Evolutionary conservation across 805 yeast species (phyloP), one percentile per base, ranked within the genome.

Genomic region (Zygosaccharomyces bailii): DNA sequence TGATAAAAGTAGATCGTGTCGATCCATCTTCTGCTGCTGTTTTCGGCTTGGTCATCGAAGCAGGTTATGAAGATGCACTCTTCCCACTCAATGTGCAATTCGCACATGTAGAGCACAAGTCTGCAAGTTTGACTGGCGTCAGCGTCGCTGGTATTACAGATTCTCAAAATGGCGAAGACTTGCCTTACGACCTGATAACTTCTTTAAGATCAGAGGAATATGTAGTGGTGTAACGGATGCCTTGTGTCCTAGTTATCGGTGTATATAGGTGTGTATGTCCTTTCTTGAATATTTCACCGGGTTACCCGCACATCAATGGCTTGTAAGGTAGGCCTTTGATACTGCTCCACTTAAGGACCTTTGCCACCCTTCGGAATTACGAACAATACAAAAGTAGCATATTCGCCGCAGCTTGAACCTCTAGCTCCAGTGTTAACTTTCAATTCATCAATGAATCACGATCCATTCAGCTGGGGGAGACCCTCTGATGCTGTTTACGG

Each of bases 381-480:
- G 6, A 13, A 24, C 10, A 14, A 3, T 2, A 17, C 27, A 11
- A 23, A 6, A 24, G 16, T 9, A 16, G 5, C 24, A 37, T 20
- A 11, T 11, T 16, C 11, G 16, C 23, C 33, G 25, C 20, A 20
- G 21, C 13, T 27, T 11, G 13, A n/a, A 27, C 16, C 31, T 27
- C 31, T 16, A 27, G 31, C 11, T 27, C 14, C 14, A 10, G 11
- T 27, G 4, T 16, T n/a, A 7, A 4, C 13, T 27, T n/a, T n/a
- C 31, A 27, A 27, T 27, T 27, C 16, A 27, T 11, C 34, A 36
- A 93, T 91, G 99, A 86, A 91, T 60, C 98, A 93, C 87, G 86
- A 85, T 74, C 98, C 96, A 52, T 81, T 74, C 57, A 75, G 76
- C 56, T 91, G 99, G 99, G 99, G 98, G 17, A 86, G 97, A 69